Evolutionary conservation across 495 filamentous ascomycete genomes (phyloP), one percentile per base, ranked within the genome.

Genomic region (Trichocladium antarcticum): DNA sequence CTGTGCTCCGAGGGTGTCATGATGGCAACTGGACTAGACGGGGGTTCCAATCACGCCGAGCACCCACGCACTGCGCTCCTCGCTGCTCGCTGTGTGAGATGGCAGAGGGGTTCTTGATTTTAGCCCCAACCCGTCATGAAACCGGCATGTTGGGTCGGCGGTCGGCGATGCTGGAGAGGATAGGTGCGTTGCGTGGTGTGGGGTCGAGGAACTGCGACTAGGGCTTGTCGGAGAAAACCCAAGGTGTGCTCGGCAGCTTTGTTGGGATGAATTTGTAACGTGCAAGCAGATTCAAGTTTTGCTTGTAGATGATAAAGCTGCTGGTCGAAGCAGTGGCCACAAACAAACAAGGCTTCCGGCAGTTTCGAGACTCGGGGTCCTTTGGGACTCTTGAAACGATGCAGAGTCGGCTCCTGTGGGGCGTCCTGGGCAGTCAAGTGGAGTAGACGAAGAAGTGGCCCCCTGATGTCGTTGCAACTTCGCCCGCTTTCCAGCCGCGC

Each of bases 1-100:
- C 60, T 63, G 41, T 50, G 51, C 15, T 59, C 59, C 5, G 47
- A 48, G 22, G 56, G 51, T 50, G 60, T 59, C 5, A 37, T 54
- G 41, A 16, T 16, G 7, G 27, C 5, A 29, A 37, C 10, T 4
- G 20, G 5, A 20, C 12, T 15, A 43, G 22, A 20, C 3, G 32
- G 6, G 45, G 15, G 36, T 15, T n/a, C 34, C 12, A 16, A 12
- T 17, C 4, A 16, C 14, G n/a, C 43, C 24, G 8, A 27, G n/a
- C 8, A 8, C 8, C 24, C 24, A 27, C 3, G 24, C 8, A 8
- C 24, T 27, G 8, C 24, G 8, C 24, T 27, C 24, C 24, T 27
- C 8, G 3, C 24, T 3, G 3, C 24, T 27, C 24, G 24, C 24
- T 27, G 24, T 3, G 24, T 27, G 24, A 27, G 28, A 22, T 24